These are phyloP conservation scores for Endotrypanum monterogeii DNA, from an alignment of 208 protist species.

Conservation along the genomic window DNA sequence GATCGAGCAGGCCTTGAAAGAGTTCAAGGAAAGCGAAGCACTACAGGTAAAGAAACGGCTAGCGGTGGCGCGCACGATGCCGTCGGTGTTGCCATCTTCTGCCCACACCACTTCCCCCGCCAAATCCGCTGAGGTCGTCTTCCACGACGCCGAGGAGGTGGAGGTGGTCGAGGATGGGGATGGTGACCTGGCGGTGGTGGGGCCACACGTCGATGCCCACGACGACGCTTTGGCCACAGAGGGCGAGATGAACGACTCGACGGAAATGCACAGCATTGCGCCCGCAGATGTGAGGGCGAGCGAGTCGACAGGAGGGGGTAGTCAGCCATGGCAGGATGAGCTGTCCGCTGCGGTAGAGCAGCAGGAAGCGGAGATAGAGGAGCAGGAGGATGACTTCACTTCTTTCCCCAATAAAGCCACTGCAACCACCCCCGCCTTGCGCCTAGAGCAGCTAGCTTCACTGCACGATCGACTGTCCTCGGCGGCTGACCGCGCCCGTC, in stretches of 20 bases:
- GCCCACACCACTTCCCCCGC: neutral
- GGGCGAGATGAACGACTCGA: constrained; percentile 16
- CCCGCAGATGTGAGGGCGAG: neutral
- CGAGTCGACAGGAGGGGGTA: neutral
- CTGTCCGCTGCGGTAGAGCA: constrained; percentile 34
- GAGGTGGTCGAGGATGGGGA: constrained; percentile 39
- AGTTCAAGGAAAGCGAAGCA: constrained; percentile 38
- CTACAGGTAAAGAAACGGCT: constrained; percentile 17
- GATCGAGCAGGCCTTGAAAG: constrained; percentile 37
- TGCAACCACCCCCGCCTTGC: constrained; percentile 21
- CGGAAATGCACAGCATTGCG: constrained; percentile 1
- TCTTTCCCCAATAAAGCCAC: constrained; percentile 17
- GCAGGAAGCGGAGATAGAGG: constrained; percentile 32
- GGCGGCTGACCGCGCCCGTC: constrained; percentile 42
- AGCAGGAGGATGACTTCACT: constrained; percentile 23
- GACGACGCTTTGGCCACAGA: constrained; percentile 4
- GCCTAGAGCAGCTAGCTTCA: constrained; percentile 31
- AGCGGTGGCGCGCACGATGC: neutral
- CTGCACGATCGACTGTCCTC: constrained; percentile 49
- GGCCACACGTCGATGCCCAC: constrained; percentile 1
- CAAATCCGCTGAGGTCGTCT: constrained; percentile 8
- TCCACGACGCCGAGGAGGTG: constrained; percentile 24
- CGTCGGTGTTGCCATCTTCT: neutral
- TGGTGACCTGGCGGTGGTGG: constrained; percentile 16
- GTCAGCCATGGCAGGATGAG: constrained; percentile 28